phyloP scores from a whole-genome alignment of 805 yeast genomes.

The Zygotorulaspora florentina region DNA sequence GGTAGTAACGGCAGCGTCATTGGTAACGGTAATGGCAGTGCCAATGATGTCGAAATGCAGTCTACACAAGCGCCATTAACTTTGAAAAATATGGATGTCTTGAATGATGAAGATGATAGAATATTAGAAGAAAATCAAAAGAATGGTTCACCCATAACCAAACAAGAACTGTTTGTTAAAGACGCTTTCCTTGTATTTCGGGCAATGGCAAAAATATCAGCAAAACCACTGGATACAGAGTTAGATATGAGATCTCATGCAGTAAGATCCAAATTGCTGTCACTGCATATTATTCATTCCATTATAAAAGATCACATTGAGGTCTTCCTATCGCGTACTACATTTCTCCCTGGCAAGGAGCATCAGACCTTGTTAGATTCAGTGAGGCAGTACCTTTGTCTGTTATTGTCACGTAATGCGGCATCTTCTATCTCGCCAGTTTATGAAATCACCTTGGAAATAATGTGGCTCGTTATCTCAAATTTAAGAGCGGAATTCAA shows the following conservation, averaged over 20 bases:
- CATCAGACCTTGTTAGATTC: slow-evolving; percentile 69
- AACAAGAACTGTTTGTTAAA: slow-evolving; percentile 66
- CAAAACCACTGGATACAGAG: slow-evolving; percentile 74
- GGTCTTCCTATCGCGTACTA: slow-evolving; percentile 60
- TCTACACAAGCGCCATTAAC: slow-evolving; percentile 45
- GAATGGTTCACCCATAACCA: slow-evolving; percentile 21
- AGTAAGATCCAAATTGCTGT: slow-evolving; percentile 83
- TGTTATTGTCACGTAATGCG: slow-evolving; percentile 83
- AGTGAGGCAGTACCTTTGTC: slow-evolving; percentile 76
- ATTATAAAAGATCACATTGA: slow-evolving; percentile 82
- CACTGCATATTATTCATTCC: slow-evolving; percentile 82
- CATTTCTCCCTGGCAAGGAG: slow-evolving; percentile 51
- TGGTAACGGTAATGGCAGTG: slow-evolving; percentile 15
- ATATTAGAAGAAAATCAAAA: slow-evolving; percentile 42
- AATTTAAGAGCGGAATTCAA: slow-evolving; percentile 85
- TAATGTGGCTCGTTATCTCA: slow-evolving; percentile 83
- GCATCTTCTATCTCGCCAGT: slow-evolving; percentile 89
- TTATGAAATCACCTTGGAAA: slow-evolving; percentile 85
- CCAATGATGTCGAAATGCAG: slow-evolving; percentile 26
- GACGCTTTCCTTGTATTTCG: slow-evolving; percentile 92
- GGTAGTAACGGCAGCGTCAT: slow-evolving; percentile 3
- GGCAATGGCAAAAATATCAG: slow-evolving; percentile 90
- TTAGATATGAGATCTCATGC: slow-evolving; percentile 87
- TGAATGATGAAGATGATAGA: slow-evolving; percentile 53
- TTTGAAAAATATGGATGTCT: slow-evolving; percentile 53